Base-by-base conservation (phyloP, 768 basidiomycete species). In the Nevesoporus exiguus region DNA sequence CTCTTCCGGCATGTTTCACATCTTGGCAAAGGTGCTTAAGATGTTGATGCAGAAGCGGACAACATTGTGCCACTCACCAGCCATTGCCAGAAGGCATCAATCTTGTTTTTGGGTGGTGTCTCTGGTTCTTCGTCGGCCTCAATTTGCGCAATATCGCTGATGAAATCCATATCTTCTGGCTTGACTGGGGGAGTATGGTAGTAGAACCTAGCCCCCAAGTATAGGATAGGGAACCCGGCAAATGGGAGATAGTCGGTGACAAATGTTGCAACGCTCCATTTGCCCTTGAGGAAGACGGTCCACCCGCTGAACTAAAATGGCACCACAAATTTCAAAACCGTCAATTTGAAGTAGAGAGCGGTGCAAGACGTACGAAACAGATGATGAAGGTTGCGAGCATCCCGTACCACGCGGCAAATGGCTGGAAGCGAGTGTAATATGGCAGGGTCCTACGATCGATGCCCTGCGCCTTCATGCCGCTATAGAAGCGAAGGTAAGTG, bases 241-340 rank as follows among this genome's bases (percentile, higher is more conserved):
- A 84, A 67, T 21, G 87, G 89, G 41, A 93, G 66, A 69, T 95
- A 97, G 68, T 83, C 91, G 22, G 92, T 93, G 50, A 95, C 77
- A 61, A 96, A 95, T n/a, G 70, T 77, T 29, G 80, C 83, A 5
- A 75, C 76, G 25, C 67, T 65, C 90, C 84, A 86, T 0, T 71
- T 57, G 24, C 69, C 74, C 49, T 69, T 71, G 47, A 84, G 71
- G 76, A 85, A 86, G 40, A 84, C 80, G 3, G 58, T 52, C 67
- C 71, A 81, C 14, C 74, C 79, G 54, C 69, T 77, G 65, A 81
- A 80, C 78, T 79, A 55, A 61, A 42, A 52, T 14, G 72, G 76
- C 17, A 73, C 76, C 15, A 66, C 2, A 27, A 6, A 25, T 43
- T 15, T 46, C 17, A 19, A 47, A 74, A 41, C 30, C 17, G 3